Conservation (phyloP, 768 basidiomycete genomes). For the Lepiota subincarnata region DNA sequence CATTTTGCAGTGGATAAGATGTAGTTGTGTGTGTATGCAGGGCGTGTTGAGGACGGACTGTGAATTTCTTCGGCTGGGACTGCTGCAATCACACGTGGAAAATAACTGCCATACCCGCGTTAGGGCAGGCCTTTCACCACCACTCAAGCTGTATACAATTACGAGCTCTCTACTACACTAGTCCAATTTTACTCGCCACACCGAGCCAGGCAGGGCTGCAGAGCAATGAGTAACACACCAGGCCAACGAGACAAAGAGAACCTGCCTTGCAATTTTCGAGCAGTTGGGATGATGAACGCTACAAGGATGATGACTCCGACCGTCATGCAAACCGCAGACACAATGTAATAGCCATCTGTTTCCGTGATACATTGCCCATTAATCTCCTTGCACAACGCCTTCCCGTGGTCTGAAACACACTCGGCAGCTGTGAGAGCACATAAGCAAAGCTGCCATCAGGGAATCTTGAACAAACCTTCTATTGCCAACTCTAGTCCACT, state of each 20-base stretch:
- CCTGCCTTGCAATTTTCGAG: constrained; percentile 82
- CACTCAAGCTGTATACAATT: constrained; percentile 3
- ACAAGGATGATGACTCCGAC: constrained; percentile 75
- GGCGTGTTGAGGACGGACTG: constrained; percentile 18
- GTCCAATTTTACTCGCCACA: constrained; percentile 64
- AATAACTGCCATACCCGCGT: constrained; percentile 27
- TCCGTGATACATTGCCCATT: constrained; percentile 80
- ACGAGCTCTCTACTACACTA: constrained; percentile 12
- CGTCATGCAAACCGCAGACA: constrained; percentile 72
- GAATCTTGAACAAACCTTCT: constrained; percentile 41
- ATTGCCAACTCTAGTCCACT: constrained; percentile 46
- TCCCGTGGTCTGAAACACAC: constrained; percentile 92
- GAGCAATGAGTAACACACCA: constrained; percentile 6
- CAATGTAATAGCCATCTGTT: constrained; percentile 88
- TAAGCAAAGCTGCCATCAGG: constrained; percentile 11
- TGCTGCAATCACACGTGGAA: constrained; percentile 36
- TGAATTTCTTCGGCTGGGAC: constrained; percentile 15
- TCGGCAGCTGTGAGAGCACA: constrained; percentile 54
- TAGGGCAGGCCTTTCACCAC: not conserved
- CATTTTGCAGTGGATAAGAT: constrained; percentile 35
- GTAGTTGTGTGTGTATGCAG: no score
- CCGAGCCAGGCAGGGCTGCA: constrained; percentile 61
- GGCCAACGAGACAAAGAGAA: not conserved
- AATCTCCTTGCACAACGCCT: constrained; percentile 66
- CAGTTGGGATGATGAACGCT: constrained; percentile 78